These are phyloP conservation scores for Yamadazyma olivae DNA, from an alignment of 805 yeast genomes.

Conservation along the genomic window DNA sequence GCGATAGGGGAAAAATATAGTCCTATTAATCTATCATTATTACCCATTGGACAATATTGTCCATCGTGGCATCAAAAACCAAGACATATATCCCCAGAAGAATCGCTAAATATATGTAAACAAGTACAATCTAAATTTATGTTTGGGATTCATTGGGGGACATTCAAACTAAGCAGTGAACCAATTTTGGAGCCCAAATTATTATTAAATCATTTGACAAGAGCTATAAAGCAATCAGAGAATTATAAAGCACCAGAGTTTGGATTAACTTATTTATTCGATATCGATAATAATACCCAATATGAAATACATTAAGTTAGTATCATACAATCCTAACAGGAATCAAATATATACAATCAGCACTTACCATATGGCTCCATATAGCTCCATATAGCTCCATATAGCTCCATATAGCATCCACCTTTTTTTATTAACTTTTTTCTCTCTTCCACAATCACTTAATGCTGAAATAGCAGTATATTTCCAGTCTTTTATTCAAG, in stretches of 20 bases:
- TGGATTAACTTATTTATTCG: constrained; percentile 66
- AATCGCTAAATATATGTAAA: constrained; percentile 63
- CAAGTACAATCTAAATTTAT: constrained; percentile 60
- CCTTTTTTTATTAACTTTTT: too few relatives aligned
- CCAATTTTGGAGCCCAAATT: constrained; percentile 81
- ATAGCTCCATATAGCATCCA: too few relatives aligned
- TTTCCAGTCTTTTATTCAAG: too few relatives aligned
- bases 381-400: too few relatives aligned
- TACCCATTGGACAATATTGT: constrained; percentile 94
- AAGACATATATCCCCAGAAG: constrained; percentile 81
- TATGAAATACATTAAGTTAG: constrained; percentile 7
- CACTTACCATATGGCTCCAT: too few relatives aligned
- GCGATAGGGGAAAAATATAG: constrained; percentile 67
- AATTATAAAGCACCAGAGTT: constrained; percentile 65
- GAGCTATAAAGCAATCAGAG: constrained; percentile 26
- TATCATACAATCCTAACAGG: too few relatives aligned
- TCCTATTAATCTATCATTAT: constrained; percentile 53
- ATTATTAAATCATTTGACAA: constrained; percentile 51
- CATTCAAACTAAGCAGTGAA: constrained; percentile 86
- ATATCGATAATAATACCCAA: constrained; percentile 21
- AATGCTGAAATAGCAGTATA: too few relatives aligned
- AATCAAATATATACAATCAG: constrained; percentile 1
- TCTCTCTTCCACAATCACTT: too few relatives aligned
- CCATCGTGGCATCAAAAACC: constrained; percentile 94
- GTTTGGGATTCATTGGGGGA: constrained; percentile 96